phyloP scores from a whole-genome alignment of 1,284 basidiomycete genomes.

The Coniophora puteana region DNA sequence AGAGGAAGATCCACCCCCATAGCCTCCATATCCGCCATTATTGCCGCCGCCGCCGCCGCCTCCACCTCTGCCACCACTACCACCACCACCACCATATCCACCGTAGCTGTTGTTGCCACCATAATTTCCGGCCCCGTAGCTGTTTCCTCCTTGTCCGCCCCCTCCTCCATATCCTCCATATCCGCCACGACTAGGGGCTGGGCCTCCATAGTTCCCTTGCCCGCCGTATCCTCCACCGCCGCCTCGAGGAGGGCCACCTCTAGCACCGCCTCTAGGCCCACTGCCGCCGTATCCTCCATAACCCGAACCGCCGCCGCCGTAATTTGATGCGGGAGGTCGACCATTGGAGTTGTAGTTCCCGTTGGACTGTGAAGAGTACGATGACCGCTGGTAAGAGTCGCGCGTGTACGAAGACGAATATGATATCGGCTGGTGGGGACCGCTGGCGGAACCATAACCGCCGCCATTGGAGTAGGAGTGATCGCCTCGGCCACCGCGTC shows the following conservation, averaged over 20 bases:
- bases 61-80: conserved; percentile 38
- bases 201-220: conserved; percentile 10
- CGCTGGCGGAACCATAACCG: conserved; percentile 19
- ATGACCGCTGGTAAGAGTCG: conserved; percentile 13
- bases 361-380: conserved; percentile 17
- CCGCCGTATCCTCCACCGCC: conserved; percentile 16
- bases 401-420: conserved; percentile 19
- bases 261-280: conserved; percentile 22
- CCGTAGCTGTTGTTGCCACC: conserved; percentile 28
- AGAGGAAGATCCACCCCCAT: conserved; percentile 41
- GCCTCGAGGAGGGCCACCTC: conserved; percentile 13
- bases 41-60: conserved; percentile 20
- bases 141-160: conserved; percentile 4
- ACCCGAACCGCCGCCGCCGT: conserved; percentile 17
- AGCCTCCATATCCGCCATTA: conserved; percentile 28
- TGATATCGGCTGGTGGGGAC: conserved; percentile 11
- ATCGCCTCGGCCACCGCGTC: conserved; percentile 40
- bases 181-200: too few relatives aligned
- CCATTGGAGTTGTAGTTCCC: conserved; percentile 29
- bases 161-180: conserved; percentile 14
- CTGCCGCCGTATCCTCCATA: conserved; percentile 17
- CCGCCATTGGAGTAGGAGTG: conserved; percentile 22
- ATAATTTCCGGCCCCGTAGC: conserved; percentile 12
- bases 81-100: conserved; percentile 44
- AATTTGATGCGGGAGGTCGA: conserved; percentile 20